Evolutionary conservation across 345 rosid genomes (phyloP).

Genomic region (Microcos paniculata): DNA sequence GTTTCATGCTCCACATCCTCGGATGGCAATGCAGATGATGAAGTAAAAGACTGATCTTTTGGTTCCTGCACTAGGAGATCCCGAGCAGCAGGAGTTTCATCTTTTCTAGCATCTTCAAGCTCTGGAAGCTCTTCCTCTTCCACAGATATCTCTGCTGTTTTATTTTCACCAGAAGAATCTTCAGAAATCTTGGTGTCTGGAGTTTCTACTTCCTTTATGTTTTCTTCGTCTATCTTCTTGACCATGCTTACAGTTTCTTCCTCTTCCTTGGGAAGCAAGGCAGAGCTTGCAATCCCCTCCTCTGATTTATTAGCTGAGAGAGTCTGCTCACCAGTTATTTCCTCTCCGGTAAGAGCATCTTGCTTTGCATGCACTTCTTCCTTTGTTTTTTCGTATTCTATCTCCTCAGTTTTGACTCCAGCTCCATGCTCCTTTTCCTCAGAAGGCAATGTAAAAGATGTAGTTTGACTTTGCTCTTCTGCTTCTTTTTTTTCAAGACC

Average conservation of each 20-base stretch:
- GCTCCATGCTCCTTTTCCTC: conserved; percentile 23
- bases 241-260: neutral
- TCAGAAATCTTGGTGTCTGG: neutral
- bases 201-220: neutral
- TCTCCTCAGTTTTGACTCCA: conserved; percentile 23
- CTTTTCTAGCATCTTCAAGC: neutral
- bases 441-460: too few species aligned
- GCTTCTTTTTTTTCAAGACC: conserved; percentile 25
- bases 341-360: conserved; percentile 23
- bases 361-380: conserved; percentile 17
- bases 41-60: neutral
- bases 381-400: conserved; percentile 24
- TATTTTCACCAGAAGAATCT: conserved; percentile 12
- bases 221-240: neutral
- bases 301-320: conserved; percentile 16
- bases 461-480: too few species aligned
- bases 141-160: neutral
- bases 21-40: neutral
- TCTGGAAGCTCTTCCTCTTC: neutral
- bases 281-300: conserved; percentile 21
- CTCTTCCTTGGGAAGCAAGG: conserved; percentile 7
- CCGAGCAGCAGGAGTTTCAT: neutral
- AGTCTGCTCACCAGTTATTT: conserved; percentile 17
- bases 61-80: neutral
- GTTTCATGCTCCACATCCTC: neutral